Percentiles rank a stretch among this genome's conserved stretches.
Conservation (phyloP, 768 basidiomycete genomes). For the Lactarius pseudohatsudake region DNA sequence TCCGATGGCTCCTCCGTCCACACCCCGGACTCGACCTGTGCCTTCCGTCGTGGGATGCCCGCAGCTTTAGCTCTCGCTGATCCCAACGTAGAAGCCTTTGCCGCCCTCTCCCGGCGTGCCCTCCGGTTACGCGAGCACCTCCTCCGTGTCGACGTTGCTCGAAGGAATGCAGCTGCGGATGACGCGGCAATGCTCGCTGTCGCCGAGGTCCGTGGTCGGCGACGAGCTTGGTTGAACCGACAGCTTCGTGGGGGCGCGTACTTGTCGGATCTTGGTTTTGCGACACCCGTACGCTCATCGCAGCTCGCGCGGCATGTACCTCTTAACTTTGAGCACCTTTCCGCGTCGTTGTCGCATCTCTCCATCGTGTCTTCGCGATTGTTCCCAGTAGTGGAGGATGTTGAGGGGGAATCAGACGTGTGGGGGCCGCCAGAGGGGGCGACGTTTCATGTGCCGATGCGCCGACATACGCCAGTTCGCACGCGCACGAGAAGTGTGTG, state of each 20-base stretch:
- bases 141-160: conserved; percentile 42
- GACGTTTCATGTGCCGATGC: conserved; percentile 13
- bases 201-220: conserved; percentile 57
- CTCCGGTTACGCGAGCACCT: conserved; percentile 38
- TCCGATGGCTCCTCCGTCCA: conserved; percentile 52
- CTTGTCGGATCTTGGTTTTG: conserved; percentile 45
- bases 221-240: conserved; percentile 67
- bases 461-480: conserved; percentile 27
- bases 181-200: conserved; percentile 37
- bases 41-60: conserved; percentile 34
- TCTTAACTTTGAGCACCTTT: conserved; percentile 22
- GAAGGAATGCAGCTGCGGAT: conserved; percentile 42
- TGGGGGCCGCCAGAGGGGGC: conserved; percentile 21
- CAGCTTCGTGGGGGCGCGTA: conserved; percentile 42
- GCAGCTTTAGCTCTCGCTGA: conserved; percentile 20
- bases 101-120: conserved; percentile 33
- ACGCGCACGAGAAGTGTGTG: conserved; percentile 34
- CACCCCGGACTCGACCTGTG: conserved; percentile 38
- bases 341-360: neutral
- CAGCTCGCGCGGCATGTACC: conserved; percentile 42
- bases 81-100: conserved; percentile 34
- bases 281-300: conserved; percentile 51
- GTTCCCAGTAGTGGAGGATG: conserved; percentile 37
- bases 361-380: conserved; percentile 24
- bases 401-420: conserved; percentile 32